Evolutionary conservation across 306 rosid species (phyloP), one percentile per base, ranked within the genome.

Genomic region (Prunus mira): DNA sequence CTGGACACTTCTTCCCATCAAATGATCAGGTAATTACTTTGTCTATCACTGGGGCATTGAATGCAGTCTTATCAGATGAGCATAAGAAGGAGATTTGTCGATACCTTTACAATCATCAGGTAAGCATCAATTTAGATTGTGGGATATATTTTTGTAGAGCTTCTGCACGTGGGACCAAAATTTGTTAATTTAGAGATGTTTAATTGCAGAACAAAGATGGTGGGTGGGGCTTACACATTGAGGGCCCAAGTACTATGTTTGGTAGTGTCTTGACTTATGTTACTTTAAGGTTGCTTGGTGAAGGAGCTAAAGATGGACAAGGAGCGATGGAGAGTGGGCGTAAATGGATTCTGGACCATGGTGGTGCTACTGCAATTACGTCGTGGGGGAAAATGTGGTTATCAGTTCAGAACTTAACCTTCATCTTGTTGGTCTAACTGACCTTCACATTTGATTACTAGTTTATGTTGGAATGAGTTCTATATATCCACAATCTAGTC

Each of bases 371-470:
- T 65, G 69, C 34, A 64, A 90, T 88, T 51, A 88, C 98, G 14
- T 93, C 96, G 0, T 93, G 97, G 98, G 98, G 98, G 58, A 93
- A 93, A 86, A 91, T 91, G 93, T 94, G 96, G 98, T 91, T 94
- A 86, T 86, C 98, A 77, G 98, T 94, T 82, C 79, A 80, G 86
- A 85, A 70, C 73, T 67, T 28, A 73, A 55, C 72, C 82, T 70
- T 71, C 32, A 30, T 71, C 68, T 30, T 63, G 77, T 65, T 82
- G 72, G 75, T 34, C 58, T 30, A 49, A 74, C 60, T 51, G 72
- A 67, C 71, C 60, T 46, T 69, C 80, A 58, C 19, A 3, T 64
- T 55, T 79, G 34, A 19, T 62, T 69, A 18, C 15, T 52, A 50
- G 61, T 50, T 9, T 64, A 14, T 73, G 56, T 20, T 15, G 19